Evolutionary conservation across 2,329 filamentous ascomycete species (phyloP), one percentile per base, ranked within the genome.

Genomic region (Thelonectria blattea): DNA sequence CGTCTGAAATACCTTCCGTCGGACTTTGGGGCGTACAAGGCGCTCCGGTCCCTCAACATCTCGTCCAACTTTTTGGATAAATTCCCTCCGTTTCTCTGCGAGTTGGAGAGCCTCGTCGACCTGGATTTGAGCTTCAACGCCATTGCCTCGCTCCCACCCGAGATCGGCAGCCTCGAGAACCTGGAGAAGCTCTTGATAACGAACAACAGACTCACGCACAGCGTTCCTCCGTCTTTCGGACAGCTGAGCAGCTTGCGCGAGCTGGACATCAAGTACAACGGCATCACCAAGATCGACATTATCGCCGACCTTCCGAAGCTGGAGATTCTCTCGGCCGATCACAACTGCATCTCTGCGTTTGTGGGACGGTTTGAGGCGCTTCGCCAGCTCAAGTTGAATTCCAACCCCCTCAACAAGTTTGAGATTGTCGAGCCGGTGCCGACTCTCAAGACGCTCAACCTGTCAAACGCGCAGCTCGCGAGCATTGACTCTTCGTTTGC

Each of bases 121-220:
- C 85, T 99, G 42, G 95, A 99, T 71, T 87, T 99, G 72, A 98
- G 94, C 74, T 99, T 99, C 84, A 99, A 99, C 73, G 86, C 89
- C 42, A 97, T 99, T 63, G 85, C 86, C 11, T 85, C 81, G 55
- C 79, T 99, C 8, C 93, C 93, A 1, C 88, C 89, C 14, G 81
- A 88, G 64, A 91, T 99, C 65, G 92, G 93, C 7, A 87, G 88
- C 56, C 78, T 99, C 59, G 87, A 83, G 59, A 91, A 88, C 56
- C 79, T 99, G 39, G 95, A 98, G 76, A 88, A 93, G 65, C 85
- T 99, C 30, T 92, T 95, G 79, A 94, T 97, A 68, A 98, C 95
- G 2, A 99, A 99, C 78, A 99, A 99, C 76, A 89, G 91, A 62
- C 80, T 99, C 14, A 84, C 85, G 18, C 91, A 91, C 3, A 83